Evolutionary conservation across 139 green algal species (phyloP).

Genomic region (Deuterostichococcus epilithicus): DNA sequence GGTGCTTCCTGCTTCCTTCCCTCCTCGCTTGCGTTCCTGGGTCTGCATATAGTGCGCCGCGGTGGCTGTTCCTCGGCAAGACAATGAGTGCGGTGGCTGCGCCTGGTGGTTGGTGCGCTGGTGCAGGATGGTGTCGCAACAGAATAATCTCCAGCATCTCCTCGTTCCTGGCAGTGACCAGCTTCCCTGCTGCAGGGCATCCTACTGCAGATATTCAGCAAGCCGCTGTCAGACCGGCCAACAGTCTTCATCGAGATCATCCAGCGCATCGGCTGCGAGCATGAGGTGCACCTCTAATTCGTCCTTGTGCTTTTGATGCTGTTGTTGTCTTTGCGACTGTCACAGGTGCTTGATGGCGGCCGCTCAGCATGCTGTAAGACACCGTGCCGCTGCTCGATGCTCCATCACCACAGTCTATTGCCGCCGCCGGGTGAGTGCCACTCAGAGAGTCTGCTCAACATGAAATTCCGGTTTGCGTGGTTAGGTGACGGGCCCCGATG

Average conservation of each 20-base stretch:
- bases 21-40: background rate
- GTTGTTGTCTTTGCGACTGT: background rate
- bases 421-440: background rate
- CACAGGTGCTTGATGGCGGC: too few species aligned
- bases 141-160: background rate
- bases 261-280: slow-evolving; percentile 86
- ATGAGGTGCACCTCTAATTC: slow-evolving; percentile 1
- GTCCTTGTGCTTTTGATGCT: too few species aligned
- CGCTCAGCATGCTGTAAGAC: too few species aligned
- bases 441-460: too few species aligned
- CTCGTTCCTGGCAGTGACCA: background rate
- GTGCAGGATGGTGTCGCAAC: too few species aligned
- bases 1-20: slow-evolving; percentile 12
- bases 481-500: background rate
- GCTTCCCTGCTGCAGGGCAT: slow-evolving; percentile 52
- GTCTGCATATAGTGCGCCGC: background rate
- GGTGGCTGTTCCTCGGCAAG: background rate
- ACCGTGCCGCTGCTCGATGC: slow-evolving; percentile 7
- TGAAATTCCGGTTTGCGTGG: background rate
- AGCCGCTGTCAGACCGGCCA: slow-evolving; percentile 77
- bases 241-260: slow-evolving; percentile 99
- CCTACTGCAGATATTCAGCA: slow-evolving; percentile 94
- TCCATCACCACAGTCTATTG: background rate
- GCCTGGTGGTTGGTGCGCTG: too few species aligned
- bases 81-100: too few species aligned